These are phyloP conservation scores for Gracilaria vermiculophylla DNA, from an alignment of 23 red algal genomes.

Conservation along the genomic window DNA sequence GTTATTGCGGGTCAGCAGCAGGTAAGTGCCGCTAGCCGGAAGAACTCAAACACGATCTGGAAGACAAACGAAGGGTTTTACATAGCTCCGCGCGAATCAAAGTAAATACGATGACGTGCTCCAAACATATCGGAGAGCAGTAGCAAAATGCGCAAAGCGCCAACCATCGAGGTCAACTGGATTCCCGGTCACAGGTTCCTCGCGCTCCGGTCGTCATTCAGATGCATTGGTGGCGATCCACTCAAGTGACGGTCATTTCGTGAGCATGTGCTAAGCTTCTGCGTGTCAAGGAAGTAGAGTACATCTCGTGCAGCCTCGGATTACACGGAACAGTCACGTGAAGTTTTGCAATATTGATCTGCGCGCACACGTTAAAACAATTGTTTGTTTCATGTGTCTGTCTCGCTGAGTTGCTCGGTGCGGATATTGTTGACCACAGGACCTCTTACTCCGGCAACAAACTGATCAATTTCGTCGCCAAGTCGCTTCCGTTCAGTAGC, in stretches of 20 bases:
- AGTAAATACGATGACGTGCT: background rate
- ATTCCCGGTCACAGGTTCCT: too few species aligned
- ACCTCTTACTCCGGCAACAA: conserved; percentile 32
- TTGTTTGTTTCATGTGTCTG: background rate
- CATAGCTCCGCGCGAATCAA: conserved; percentile 17
- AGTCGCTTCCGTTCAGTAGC: conserved; percentile 30
- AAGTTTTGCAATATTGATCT: too few species aligned
- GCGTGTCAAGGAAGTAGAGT: background rate
- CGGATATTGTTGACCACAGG: conserved; percentile 18
- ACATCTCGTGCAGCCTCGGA: background rate
- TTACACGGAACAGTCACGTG: background rate
- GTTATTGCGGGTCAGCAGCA: conserved; percentile 75
- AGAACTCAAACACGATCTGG: conserved; percentile 72
- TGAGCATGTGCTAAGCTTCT: background rate
- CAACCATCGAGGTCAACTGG: too few species aligned
- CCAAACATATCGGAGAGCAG: background rate
- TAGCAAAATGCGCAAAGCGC: too few species aligned
- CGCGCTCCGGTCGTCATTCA: too few species aligned
- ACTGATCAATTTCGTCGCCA: conserved; percentile 38
- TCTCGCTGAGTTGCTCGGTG: background rate
- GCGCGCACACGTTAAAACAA: background rate
- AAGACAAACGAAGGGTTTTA: conserved; percentile 86
- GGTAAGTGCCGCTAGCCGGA: conserved; percentile 39
- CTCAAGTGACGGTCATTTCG: background rate
- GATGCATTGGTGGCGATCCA: background rate